phyloP scores from a whole-genome alignment of 2,329 filamentous ascomycete species.

The Fusarium compactum region DNA sequence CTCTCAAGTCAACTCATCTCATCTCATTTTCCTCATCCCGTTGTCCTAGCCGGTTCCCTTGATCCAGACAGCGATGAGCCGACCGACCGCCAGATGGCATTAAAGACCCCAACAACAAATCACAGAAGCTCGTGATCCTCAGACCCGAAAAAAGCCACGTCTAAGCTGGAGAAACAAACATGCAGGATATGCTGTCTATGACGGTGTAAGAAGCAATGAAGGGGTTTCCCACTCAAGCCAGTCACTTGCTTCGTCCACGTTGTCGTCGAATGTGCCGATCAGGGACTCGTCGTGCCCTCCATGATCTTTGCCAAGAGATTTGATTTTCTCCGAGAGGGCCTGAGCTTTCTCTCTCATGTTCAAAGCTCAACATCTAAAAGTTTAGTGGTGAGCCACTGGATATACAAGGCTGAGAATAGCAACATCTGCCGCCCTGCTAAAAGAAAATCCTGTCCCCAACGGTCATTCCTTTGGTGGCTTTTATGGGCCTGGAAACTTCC shows the following conservation, averaged over 20 bases:
- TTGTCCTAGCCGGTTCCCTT: constrained; percentile 32
- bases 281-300: constrained; percentile 40
- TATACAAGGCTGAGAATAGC: constrained; percentile 17
- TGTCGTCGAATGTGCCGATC: constrained; percentile 38
- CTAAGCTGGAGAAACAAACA: constrained; percentile 17
- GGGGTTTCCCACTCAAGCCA: constrained; percentile 4
- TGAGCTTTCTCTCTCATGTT: constrained; percentile 14
- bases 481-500: constrained; percentile 8
- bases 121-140: constrained; percentile 3
- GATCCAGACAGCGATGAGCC: constrained; percentile 38
- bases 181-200: constrained; percentile 32
- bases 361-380: not conserved
- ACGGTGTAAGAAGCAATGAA: constrained; percentile 24
- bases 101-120: not conserved
- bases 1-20: constrained; percentile 9
- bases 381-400: not conserved
- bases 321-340: constrained; percentile 38
- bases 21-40: constrained; percentile 15
- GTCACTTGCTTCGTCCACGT: not conserved
- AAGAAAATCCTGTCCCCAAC: constrained; percentile 10
- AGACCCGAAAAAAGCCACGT: constrained; percentile 21
- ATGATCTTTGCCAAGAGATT: constrained; percentile 43
- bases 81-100: constrained; percentile 19
- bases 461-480: constrained; percentile 6
- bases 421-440: not conserved